Conservation (phyloP, 495 filamentous ascomycete genomes). For the Neurospora terricola region DNA sequence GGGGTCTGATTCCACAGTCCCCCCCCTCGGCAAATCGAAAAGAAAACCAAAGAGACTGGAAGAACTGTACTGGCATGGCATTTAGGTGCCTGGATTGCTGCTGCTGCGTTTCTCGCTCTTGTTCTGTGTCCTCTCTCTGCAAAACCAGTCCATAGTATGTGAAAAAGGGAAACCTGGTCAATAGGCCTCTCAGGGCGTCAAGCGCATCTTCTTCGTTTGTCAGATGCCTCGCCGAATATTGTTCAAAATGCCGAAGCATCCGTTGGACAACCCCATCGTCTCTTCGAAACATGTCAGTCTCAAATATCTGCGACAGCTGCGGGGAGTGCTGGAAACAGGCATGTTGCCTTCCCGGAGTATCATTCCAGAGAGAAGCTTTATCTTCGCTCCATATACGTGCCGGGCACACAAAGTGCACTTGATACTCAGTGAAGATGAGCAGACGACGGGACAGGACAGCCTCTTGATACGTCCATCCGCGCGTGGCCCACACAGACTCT, state of each 20-base stretch:
- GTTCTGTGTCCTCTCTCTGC: too few relatives aligned
- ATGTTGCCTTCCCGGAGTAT: too few relatives aligned
- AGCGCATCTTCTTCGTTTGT: background rate
- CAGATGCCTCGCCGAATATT: background rate
- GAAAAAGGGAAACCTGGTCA: background rate
- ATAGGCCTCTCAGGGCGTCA: background rate
- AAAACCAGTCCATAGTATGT: background rate
- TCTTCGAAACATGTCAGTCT: background rate
- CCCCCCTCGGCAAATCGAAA: background rate
- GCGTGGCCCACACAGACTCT: conserved; percentile 17
- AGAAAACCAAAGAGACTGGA: background rate
- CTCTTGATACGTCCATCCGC: conserved; percentile 33
- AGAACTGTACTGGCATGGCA: background rate
- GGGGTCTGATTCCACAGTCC: background rate
- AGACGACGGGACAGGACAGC: conserved; percentile 21
- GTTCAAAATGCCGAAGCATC: background rate
- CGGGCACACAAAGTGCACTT: conserved; percentile 23
- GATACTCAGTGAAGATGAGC: conserved; percentile 19
- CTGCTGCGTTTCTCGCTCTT: background rate
- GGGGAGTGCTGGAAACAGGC: too few relatives aligned
- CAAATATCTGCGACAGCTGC: background rate
- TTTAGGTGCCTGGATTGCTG: too few relatives aligned
- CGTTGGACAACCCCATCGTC: background rate
- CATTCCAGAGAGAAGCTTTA: background rate
- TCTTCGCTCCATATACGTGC: conserved; percentile 2